Evolutionary conservation across 2,329 filamentous ascomycete species (phyloP).

Genomic region (Beauveria rudraprayagi): DNA sequence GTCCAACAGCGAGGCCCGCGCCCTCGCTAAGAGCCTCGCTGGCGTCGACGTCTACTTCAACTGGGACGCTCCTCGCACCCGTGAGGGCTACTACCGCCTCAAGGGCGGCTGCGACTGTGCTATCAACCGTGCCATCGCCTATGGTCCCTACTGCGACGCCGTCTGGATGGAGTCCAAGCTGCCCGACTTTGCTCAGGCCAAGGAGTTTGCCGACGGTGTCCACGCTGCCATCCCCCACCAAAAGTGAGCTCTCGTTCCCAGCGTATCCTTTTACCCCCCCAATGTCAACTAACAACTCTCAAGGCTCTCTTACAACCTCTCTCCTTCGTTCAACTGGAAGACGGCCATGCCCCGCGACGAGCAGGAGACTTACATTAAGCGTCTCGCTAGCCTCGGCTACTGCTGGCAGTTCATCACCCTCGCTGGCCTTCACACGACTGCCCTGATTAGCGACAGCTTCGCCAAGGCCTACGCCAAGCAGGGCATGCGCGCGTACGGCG

Average conservation of each 20-base stretch:
- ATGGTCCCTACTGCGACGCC: conserved; percentile 86
- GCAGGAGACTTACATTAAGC: conserved; percentile 94
- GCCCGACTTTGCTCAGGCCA: conserved; percentile 82
- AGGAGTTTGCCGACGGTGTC: conserved; percentile 88
- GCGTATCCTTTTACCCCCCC: background rate
- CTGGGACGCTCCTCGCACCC: conserved; percentile 88
- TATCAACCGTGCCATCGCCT: conserved; percentile 82
- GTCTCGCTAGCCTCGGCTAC: conserved; percentile 81
- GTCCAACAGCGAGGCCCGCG: conserved; percentile 73
- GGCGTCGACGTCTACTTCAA: conserved; percentile 83
- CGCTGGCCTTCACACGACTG: conserved; percentile 90
- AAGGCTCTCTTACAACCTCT: conserved; percentile 95
- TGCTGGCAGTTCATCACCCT: conserved; percentile 99
- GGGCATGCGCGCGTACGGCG: conserved; percentile 94
- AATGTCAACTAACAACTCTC: conserved; percentile 13
- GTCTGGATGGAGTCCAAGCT: conserved; percentile 99
- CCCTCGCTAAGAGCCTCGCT: conserved; percentile 67
- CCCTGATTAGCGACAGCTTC: conserved; percentile 85
- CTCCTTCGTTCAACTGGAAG: conserved; percentile 99
- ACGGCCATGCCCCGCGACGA: conserved; percentile 80
- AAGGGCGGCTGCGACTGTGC: conserved; percentile 87
- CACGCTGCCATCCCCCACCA: conserved; percentile 93
- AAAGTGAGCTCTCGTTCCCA: conserved; percentile 55
- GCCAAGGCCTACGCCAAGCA: conserved; percentile 69
- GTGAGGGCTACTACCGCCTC: conserved; percentile 92